These are phyloP conservation scores for Argentina anserina DNA, from an alignment of 306 rosid genomes.

Conservation along the genomic window DNA sequence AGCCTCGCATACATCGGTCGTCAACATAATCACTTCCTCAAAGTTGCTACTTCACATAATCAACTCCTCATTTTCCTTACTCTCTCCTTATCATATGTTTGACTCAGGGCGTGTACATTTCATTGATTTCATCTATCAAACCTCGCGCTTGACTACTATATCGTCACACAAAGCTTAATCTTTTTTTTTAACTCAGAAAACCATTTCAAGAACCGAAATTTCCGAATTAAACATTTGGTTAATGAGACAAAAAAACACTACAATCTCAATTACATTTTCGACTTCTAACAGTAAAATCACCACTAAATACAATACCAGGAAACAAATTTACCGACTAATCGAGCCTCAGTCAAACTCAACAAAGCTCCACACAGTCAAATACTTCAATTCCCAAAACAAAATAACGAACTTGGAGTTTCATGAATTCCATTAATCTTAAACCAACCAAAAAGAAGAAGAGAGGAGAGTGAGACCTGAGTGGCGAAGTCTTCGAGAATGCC, in stretches of 20 bases:
- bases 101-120: no score
- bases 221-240: neutral
- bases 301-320: neutral
- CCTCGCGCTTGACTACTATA: no score
- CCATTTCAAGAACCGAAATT: neutral
- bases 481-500: slow-evolving; percentile 99
- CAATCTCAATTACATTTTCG: no score
- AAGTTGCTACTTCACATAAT: neutral
- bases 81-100: neutral
- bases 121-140: no score
- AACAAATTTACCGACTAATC: neutral
- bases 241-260: neutral
- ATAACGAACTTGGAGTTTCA: no score
- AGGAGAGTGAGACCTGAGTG: slow-evolving; percentile 58
- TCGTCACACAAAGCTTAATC: no score
- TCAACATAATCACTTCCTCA: neutral
- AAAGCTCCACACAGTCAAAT: neutral
- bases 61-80: neutral
- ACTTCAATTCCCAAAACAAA: no score
- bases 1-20: neutral
- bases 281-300: neutral
- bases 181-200: no score
- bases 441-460: neutral
- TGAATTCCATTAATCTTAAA: no score
- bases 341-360: neutral